These are phyloP conservation scores for Pyrenophora tritici-repentis DNA, from an alignment of 2,329 filamentous ascomycete species.

Conservation along the genomic window DNA sequence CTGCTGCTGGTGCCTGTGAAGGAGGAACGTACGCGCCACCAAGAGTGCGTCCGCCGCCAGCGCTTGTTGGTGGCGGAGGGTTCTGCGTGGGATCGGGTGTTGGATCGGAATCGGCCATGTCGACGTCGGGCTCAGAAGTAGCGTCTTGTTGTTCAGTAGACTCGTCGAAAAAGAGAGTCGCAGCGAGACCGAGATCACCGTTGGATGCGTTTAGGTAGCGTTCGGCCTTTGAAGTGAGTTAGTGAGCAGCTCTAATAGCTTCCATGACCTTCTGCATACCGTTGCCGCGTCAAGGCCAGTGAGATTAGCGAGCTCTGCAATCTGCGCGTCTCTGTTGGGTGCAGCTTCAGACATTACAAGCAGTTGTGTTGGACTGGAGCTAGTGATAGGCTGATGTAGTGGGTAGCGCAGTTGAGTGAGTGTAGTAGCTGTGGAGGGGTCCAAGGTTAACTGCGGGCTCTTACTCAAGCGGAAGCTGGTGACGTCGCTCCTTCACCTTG, in stretches of 20 bases:
- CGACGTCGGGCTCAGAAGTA: constrained; percentile 30
- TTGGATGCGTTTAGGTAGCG: constrained; percentile 50
- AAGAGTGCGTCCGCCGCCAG: constrained; percentile 46
- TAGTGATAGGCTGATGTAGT: neutral
- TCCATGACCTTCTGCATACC: constrained; percentile 40
- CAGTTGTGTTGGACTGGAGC: neutral
- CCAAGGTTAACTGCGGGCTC: neutral
- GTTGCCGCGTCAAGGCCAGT: constrained; percentile 42
- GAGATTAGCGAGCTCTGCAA: constrained; percentile 44
- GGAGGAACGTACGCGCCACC: constrained; percentile 43
- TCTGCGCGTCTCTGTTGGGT: constrained; percentile 41
- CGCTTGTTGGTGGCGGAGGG: constrained; percentile 27
- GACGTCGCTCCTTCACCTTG: constrained; percentile 5
- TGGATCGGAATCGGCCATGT: constrained; percentile 45
- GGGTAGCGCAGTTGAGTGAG: no score
- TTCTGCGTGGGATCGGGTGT: constrained; percentile 24
- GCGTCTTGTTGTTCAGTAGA: constrained; percentile 28
- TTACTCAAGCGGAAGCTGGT: constrained; percentile 6
- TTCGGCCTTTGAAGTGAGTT: constrained; percentile 48
- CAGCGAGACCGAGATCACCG: constrained; percentile 54
- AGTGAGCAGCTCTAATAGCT: constrained; percentile 28
- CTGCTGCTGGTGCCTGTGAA: constrained; percentile 23
- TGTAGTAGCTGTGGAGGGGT: constrained; percentile 6
- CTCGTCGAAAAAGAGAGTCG: constrained; percentile 52
- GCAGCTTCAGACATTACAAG: constrained; percentile 41